These are phyloP conservation scores for Sphaerulina vaccinii DNA, from an alignment of 2,329 filamentous ascomycete genomes.

Conservation along the genomic window DNA sequence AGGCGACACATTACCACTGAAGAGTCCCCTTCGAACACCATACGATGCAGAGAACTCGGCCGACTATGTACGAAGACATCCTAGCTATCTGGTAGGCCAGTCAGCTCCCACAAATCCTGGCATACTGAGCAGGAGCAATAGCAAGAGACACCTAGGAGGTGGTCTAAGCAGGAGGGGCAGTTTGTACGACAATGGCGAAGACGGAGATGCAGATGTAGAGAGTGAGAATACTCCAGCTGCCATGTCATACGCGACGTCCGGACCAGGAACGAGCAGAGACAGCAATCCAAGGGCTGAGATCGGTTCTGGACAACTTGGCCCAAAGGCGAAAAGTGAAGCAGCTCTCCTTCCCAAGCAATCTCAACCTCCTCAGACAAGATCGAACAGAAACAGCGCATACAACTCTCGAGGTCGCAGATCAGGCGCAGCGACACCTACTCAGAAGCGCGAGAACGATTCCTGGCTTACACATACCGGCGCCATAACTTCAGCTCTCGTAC, in stretches of 20 bases:
- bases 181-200: slow-evolving; percentile 30
- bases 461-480: slow-evolving; percentile 61
- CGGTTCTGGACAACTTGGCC: slow-evolving; percentile 36
- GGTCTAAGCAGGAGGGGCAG: slow-evolving; percentile 36
- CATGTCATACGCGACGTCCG: not conserved
- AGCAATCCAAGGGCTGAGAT: slow-evolving; percentile 18
- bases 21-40: slow-evolving; percentile 29
- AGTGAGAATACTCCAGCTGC: not conserved
- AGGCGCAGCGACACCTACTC: slow-evolving; percentile 20
- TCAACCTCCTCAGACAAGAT: slow-evolving; percentile 9
- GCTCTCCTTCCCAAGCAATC: slow-evolving; percentile 32
- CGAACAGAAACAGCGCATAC: slow-evolving; percentile 23
- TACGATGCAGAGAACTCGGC: slow-evolving; percentile 30
- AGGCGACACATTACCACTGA: slow-evolving; percentile 34
- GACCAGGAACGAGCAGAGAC: slow-evolving; percentile 1
- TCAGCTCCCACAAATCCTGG: slow-evolving; percentile 51
- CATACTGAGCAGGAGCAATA: slow-evolving; percentile 46
- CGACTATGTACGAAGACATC: slow-evolving; percentile 33
- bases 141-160: slow-evolving; percentile 36
- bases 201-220: slow-evolving; percentile 15
- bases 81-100: slow-evolving; percentile 50
- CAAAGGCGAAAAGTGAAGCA: slow-evolving; percentile 49
- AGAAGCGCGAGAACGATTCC: slow-evolving; percentile 42
- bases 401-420: slow-evolving; percentile 12
- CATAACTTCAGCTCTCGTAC: slow-evolving; percentile 55